Evolutionary conservation across 331 rosid species (phyloP).

Genomic region (Rosa hybrid): DNA sequence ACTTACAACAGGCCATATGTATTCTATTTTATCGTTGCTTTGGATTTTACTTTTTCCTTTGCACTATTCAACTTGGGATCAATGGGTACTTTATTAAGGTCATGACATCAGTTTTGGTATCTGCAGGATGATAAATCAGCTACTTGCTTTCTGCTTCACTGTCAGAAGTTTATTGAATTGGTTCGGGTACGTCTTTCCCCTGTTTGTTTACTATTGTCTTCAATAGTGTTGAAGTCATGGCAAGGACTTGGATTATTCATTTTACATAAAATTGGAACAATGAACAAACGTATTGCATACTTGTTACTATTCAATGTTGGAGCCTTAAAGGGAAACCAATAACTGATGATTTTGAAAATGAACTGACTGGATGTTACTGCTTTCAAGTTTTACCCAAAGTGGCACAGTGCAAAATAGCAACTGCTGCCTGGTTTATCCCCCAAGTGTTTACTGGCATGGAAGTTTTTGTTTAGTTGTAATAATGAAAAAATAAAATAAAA

Average conservation of each 20-base stretch:
- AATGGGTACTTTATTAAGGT: constrained; percentile 1
- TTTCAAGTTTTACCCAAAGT: too few species aligned
- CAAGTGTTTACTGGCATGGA: too few species aligned
- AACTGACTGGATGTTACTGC: background rate
- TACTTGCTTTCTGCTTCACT: constrained; percentile 90
- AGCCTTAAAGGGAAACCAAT: background rate
- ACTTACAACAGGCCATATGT: background rate
- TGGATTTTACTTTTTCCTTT: background rate
- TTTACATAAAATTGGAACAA: constrained; percentile 1
- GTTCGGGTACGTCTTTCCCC: constrained; percentile 71
- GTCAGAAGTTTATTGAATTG: constrained; percentile 91
- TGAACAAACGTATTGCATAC: background rate
- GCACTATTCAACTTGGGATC: background rate
- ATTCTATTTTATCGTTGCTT: background rate
- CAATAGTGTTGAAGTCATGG: background rate
- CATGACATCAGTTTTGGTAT: constrained; percentile 28
- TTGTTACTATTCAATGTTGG: background rate
- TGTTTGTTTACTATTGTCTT: constrained; percentile 16
- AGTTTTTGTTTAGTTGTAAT: too few species aligned
- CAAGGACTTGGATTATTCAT: background rate
- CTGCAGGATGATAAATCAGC: constrained; percentile 93
- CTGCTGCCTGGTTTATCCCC: too few species aligned
- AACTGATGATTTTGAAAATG: background rate
- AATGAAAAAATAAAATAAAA: too few species aligned
- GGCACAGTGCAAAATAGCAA: too few species aligned